A percentile compares a stretch with the other conserved stretches of the same genome.
Conservation (phyloP, 2,329 filamentous ascomycete genomes). For the Colletotrichum sp. region DNA sequence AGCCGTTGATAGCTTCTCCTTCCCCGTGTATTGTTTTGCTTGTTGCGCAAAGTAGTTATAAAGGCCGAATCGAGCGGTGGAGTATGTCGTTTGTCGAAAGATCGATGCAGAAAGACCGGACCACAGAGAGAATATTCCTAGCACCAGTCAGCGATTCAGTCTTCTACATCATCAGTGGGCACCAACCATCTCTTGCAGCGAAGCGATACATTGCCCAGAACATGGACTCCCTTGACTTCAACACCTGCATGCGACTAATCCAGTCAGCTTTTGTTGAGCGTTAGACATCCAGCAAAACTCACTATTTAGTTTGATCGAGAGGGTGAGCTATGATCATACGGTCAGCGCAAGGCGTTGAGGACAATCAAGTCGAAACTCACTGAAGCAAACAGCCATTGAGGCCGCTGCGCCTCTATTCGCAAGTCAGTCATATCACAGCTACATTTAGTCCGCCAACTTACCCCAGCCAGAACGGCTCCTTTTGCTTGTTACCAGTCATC, state of each 20-base stretch:
- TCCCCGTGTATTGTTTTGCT: slow-evolving; percentile 29
- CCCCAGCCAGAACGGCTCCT: slow-evolving; percentile 51
- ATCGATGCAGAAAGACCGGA: slow-evolving; percentile 48
- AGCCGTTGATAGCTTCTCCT: slow-evolving; percentile 32
- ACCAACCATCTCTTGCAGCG: slow-evolving; percentile 42
- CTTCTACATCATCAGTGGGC: not conserved
- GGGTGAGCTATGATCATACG: slow-evolving; percentile 39
- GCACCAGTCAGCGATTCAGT: not conserved
- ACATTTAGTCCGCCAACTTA: slow-evolving; percentile 24
- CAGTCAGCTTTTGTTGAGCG: not conserved
- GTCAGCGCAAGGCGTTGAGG: not conserved
- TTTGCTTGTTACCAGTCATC: slow-evolving; percentile 28
- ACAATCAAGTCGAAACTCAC: slow-evolving; percentile 29
- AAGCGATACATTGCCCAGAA: slow-evolving; percentile 41
- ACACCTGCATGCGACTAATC: slow-evolving; percentile 47
- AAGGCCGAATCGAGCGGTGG: slow-evolving; percentile 48
- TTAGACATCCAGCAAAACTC: not conserved
- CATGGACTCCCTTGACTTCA: slow-evolving; percentile 44
- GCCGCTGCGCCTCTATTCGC: slow-evolving; percentile 43
- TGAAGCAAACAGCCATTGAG: slow-evolving; percentile 51
- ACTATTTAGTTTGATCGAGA: slow-evolving; percentile 51
- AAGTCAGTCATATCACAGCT: not conserved
- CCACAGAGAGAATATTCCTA: slow-evolving; percentile 47
- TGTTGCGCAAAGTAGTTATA: slow-evolving; percentile 40
- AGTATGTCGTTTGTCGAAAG: slow-evolving; percentile 48